Evolutionary conservation across 148 eudicot genomes (phyloP).

Genomic region (Drosera capensis): DNA sequence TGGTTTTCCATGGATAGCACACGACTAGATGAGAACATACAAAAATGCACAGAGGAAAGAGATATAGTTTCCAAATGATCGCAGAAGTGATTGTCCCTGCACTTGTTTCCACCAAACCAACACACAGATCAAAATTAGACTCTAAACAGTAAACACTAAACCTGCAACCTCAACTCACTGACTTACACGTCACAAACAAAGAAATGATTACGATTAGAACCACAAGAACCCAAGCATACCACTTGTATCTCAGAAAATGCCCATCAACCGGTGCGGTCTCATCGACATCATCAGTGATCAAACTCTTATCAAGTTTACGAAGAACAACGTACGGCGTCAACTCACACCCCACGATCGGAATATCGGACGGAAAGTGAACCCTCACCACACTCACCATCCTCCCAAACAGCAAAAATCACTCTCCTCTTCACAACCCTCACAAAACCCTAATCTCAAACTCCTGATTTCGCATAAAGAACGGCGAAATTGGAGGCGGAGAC

Average conservation of each 20-base stretch:
- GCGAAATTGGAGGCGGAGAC: conserved; percentile 29
- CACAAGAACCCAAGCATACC: conserved; percentile 35
- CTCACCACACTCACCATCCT: conserved; percentile 87
- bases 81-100: too few relatives aligned
- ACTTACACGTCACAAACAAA: too few relatives aligned
- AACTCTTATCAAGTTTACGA: conserved; percentile 50
- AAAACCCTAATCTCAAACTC: conserved; percentile 9
- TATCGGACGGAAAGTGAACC: conserved; percentile 91
- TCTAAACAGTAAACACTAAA: too few relatives aligned
- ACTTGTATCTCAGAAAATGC: conserved; percentile 76
- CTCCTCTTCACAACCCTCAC: conserved; percentile 7
- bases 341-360: conserved; percentile 96
- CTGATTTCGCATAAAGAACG: conserved; percentile 5
- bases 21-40: too few relatives aligned
- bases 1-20: too few relatives aligned
- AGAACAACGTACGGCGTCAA: conserved; percentile 76
- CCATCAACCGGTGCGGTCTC: conserved; percentile 71
- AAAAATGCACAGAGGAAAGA: too few relatives aligned
- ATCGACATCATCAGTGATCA: conserved; percentile 63
- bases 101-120: too few relatives aligned
- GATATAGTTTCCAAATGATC: too few relatives aligned
- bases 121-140: too few relatives aligned
- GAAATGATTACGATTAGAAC: background rate
- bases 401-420: too few relatives aligned
- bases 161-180: too few relatives aligned